Evolutionary conservation across 202 grass and related monocot species (phyloP).

Genomic region (Eragrostis tef): DNA sequence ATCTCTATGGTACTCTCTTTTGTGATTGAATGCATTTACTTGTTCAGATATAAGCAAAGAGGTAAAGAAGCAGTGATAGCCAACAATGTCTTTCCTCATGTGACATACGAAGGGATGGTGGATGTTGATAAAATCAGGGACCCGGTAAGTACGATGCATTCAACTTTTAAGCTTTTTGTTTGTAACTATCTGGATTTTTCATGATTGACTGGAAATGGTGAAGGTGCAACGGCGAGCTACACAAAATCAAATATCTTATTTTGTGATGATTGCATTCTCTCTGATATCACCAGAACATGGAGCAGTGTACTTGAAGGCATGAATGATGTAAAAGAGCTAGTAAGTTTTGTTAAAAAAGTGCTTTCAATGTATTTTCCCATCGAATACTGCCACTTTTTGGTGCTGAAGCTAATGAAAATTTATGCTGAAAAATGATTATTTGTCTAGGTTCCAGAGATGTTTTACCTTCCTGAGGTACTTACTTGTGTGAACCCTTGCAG

Average conservation of each 20-base stretch:
- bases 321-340: constrained; percentile 97
- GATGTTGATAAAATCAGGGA: constrained; percentile 89
- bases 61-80: constrained; percentile 84
- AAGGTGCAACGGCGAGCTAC: constrained; percentile 77
- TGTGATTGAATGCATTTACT: constrained; percentile 43
- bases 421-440: constrained; percentile 40
- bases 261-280: constrained; percentile 83
- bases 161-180: constrained; percentile 36
- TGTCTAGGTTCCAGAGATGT: constrained; percentile 96
- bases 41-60: constrained; percentile 93
- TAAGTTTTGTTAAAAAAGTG: constrained; percentile 59
- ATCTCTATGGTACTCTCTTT: constrained; percentile 29
- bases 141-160: constrained; percentile 64
- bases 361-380: constrained; percentile 33
- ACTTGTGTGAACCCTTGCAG: constrained; percentile 64
- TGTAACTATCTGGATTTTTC: constrained; percentile 38
- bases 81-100: constrained; percentile 89
- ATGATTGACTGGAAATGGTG: constrained; percentile 48
- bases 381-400: constrained; percentile 29
- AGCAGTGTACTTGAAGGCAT: constrained; percentile 76
- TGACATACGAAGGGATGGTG: constrained; percentile 90
- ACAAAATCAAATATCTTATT: constrained; percentile 90
- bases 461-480: constrained; percentile 96
- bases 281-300: constrained; percentile 76
- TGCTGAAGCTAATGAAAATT: constrained; percentile 39